A percentile compares a stretch with the other conserved stretches of the same genome.
Evolutionary conservation across 176 grass and related monocot species (phyloP).

Genomic region (Typha latifolia): DNA sequence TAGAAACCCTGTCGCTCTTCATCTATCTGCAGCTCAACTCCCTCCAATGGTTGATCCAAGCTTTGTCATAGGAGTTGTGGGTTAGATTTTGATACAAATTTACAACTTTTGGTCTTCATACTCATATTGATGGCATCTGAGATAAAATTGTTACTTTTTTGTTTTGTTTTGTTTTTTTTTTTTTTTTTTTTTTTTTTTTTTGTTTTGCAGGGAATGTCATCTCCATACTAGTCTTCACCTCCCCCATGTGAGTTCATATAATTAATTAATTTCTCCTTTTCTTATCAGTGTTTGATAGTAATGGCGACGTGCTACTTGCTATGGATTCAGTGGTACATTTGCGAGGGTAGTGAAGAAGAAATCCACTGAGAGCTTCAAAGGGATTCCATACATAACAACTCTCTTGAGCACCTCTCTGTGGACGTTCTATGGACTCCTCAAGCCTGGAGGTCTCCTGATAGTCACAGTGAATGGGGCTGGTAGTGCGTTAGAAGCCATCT

Average conservation of each 20-base stretch:
- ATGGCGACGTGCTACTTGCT: neutral
- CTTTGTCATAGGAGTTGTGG: neutral
- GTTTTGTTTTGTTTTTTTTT: too few species aligned
- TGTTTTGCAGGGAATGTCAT: slow-evolving; percentile 56
- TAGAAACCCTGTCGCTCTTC: too few species aligned
- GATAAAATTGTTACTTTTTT: too few species aligned
- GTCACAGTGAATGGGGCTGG: slow-evolving; percentile 7
- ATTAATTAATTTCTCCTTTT: neutral
- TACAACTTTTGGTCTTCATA: neutral
- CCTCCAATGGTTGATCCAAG: neutral
- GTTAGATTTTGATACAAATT: neutral
- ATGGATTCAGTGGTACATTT: slow-evolving; percentile 4
- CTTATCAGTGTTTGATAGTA: neutral
- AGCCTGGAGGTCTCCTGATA: slow-evolving; percentile 7
- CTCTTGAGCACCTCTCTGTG: slow-evolving; percentile 3
- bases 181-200: slow-evolving; percentile 1
- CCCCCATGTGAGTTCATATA: slow-evolving; percentile 50
- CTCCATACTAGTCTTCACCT: slow-evolving; percentile 57
- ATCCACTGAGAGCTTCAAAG: slow-evolving; percentile 3
- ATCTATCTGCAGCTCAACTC: neutral
- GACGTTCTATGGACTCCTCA: slow-evolving; percentile 7
- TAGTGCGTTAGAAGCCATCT: slow-evolving; percentile 2
- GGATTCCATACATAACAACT: slow-evolving; percentile 1
- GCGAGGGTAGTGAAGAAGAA: slow-evolving; percentile 5
- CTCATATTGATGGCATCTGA: neutral